phyloP scores from a whole-genome alignment of 306 rosid genomes.

The Cucurbita argyrosperma region DNA sequence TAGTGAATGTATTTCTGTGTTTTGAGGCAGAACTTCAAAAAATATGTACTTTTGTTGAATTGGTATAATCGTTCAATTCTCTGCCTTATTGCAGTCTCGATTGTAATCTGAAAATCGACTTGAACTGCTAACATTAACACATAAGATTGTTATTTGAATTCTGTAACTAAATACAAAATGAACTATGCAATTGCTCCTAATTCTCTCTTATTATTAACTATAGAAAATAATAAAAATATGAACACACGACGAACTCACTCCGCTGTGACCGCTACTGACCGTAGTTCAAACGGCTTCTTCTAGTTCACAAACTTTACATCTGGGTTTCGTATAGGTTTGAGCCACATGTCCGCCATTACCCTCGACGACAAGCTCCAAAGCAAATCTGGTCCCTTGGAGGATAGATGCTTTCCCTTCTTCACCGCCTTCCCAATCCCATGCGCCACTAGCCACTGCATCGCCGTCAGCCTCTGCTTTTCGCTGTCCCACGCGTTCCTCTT shows the following conservation, averaged over 20 bases:
- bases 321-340: slow-evolving; percentile 79
- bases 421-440: slow-evolving; percentile 58
- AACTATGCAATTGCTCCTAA: not conserved
- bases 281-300: not conserved
- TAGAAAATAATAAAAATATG: not conserved
- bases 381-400: slow-evolving; percentile 42
- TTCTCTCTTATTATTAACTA: not conserved
- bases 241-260: not conserved
- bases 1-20: not conserved
- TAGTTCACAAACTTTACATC: slow-evolving; percentile 44
- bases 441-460: slow-evolving; percentile 86
- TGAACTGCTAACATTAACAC: not conserved
- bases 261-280: no score
- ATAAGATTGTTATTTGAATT: not conserved
- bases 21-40: not conserved
- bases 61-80: not conserved
- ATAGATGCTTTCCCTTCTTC: slow-evolving; percentile 46
- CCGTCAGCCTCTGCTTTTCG: slow-evolving; percentile 68
- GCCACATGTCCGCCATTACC: slow-evolving; percentile 94
- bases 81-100: not conserved
- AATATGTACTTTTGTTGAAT: not conserved
- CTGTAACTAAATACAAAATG: not conserved
- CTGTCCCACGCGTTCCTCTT: slow-evolving; percentile 52
- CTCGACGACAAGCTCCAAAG: slow-evolving; percentile 88
- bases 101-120: not conserved